Evolutionary conservation across 129 eudicot species (phyloP).

Genomic region (Pittosporum tobira): DNA sequence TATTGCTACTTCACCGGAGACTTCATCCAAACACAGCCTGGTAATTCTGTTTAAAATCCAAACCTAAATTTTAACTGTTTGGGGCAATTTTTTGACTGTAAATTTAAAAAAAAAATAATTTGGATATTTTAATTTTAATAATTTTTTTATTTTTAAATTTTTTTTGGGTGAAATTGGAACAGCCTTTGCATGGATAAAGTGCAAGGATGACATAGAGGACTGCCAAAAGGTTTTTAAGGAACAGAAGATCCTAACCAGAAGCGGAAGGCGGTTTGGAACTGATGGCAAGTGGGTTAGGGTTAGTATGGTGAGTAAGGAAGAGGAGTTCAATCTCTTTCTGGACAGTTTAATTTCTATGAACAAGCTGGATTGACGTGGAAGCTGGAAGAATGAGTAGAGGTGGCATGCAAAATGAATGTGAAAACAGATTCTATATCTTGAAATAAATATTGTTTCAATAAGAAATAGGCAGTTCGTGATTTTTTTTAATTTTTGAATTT

Average conservation of each 20-base stretch:
- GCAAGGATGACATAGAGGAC: conserved; percentile 41
- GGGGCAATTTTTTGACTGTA: too few species aligned
- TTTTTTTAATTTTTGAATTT: too few species aligned
- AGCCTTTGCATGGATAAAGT: conserved; percentile 92
- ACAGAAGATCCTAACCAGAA: conserved; percentile 48
- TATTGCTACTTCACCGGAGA: conserved; percentile 48
- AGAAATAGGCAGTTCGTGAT: too few species aligned
- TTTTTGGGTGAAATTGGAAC: conserved; percentile 5
- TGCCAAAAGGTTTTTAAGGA: conserved; percentile 41
- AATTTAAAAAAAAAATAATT: too few species aligned
- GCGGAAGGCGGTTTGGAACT: conserved; percentile 65
- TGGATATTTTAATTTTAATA: too few species aligned
- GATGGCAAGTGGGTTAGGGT: conserved; percentile 45
- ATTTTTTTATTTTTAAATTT: neutral
- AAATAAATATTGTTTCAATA: too few species aligned
- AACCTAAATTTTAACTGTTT: too few species aligned
- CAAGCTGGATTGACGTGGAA: neutral
- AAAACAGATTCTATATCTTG: too few species aligned
- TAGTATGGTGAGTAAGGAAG: conserved; percentile 71
- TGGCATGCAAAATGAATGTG: too few species aligned
- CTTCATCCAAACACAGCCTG: conserved; percentile 49
- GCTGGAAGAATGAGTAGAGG: too few species aligned
- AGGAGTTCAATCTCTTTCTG: conserved; percentile 49
- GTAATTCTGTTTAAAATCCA: conserved; percentile 19
- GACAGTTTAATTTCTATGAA: conserved; percentile 33